phyloP scores from a whole-genome alignment of 2,329 filamentous ascomycete species.

The Botrytis squamosa region DNA sequence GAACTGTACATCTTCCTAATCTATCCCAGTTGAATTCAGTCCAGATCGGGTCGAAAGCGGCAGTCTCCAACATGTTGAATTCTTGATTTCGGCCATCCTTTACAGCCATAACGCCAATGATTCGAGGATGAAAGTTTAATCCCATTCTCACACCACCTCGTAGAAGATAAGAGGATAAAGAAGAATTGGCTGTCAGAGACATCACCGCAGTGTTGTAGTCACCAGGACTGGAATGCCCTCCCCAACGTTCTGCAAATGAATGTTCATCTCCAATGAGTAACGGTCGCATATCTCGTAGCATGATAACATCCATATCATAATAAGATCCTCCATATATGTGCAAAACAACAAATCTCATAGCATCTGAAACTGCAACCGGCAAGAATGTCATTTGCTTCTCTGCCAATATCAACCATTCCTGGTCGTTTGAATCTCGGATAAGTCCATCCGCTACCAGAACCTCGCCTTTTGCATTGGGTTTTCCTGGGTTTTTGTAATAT shows the following conservation, averaged over 20 bases:
- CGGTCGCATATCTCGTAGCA: conserved; percentile 55
- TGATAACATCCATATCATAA: conserved; percentile 56
- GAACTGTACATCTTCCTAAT: conserved; percentile 52
- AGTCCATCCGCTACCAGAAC: conserved; percentile 50
- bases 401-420: conserved; percentile 53
- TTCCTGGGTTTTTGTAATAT: conserved; percentile 49
- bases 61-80: conserved; percentile 57
- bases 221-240: conserved; percentile 50
- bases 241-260: conserved; percentile 56
- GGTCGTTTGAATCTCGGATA: conserved; percentile 48
- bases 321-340: conserved; percentile 54
- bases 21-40: conserved; percentile 55
- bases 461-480: conserved; percentile 40
- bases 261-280: conserved; percentile 50
- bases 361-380: conserved; percentile 57
- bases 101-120: conserved; percentile 56
- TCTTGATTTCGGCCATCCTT: conserved; percentile 54
- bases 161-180: conserved; percentile 53
- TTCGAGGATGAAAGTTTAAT: conserved; percentile 55
- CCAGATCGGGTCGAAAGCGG: conserved; percentile 57
- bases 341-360: conserved; percentile 54
- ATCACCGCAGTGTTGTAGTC: conserved; percentile 59
- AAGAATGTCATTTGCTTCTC: conserved; percentile 57
- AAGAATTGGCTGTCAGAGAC: conserved; percentile 55
- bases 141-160: conserved; percentile 57